Percentiles rank a stretch among this genome's conserved stretches.
Conservation (phyloP, 192 early-diverging fungal genomes). For the Podochytrium sp. region DNA sequence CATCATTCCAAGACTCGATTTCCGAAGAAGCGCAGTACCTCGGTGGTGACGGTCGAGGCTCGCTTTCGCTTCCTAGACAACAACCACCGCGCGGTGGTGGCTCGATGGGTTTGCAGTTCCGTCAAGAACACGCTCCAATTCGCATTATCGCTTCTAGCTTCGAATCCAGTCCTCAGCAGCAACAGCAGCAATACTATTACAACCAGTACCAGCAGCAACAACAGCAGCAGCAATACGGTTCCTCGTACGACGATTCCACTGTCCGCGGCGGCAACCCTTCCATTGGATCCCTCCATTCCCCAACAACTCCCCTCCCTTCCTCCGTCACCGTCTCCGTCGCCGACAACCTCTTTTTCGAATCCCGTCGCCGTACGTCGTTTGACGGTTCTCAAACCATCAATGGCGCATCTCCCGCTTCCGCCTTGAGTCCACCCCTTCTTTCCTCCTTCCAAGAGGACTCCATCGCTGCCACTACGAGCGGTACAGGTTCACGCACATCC, state of each 20-base stretch:
- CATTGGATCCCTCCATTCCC: background rate
- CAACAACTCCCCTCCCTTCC: background rate
- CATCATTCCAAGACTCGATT: constrained; percentile 4
- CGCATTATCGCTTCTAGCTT: too few species aligned
- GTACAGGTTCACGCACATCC: background rate
- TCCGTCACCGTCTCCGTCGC: background rate
- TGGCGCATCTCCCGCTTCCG: too few species aligned
- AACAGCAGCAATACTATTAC: background rate
- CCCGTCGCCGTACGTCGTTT: background rate
- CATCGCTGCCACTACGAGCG: background rate
- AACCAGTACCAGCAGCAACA: background rate
- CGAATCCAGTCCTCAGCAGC: too few species aligned
- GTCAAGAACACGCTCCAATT: too few species aligned
- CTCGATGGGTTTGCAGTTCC: too few species aligned
- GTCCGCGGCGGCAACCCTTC: background rate
- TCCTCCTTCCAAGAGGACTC: background rate
- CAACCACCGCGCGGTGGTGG: too few species aligned
- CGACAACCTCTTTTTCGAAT: constrained; percentile 18
- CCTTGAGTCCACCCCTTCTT: background rate
- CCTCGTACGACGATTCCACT: background rate
- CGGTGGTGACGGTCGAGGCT: too few species aligned
- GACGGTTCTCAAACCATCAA: background rate
- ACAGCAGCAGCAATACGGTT: background rate
- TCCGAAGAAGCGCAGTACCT: background rate
- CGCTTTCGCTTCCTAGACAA: too few species aligned